phyloP scores from a whole-genome alignment of 805 yeast species.

The Jamesozyma spencerorum region DNA sequence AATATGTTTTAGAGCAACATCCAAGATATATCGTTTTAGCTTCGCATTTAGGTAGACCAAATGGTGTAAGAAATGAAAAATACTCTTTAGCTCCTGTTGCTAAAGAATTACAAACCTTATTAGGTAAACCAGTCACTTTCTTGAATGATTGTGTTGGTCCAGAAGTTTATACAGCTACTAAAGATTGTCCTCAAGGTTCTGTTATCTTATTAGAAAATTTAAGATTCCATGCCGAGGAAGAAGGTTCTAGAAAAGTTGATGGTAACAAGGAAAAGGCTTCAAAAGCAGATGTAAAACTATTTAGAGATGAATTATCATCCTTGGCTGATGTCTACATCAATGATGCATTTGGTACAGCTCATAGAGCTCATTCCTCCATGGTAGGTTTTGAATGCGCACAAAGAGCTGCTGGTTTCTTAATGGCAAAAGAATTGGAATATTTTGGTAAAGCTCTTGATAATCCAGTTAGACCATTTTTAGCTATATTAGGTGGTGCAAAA shows the following conservation, averaged over 20 bases:
- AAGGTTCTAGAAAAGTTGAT: slow-evolving; percentile 82
- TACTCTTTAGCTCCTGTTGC: slow-evolving; percentile 91
- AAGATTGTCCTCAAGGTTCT: slow-evolving; percentile 63
- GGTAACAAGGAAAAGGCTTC: slow-evolving; percentile 92
- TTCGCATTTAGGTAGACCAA: slow-evolving; percentile 97
- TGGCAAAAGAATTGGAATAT: slow-evolving; percentile 93
- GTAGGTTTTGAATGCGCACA: slow-evolving; percentile 92
- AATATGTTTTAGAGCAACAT: slow-evolving; percentile 82
- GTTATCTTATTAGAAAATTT: slow-evolving; percentile 89
- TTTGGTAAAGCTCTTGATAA: slow-evolving; percentile 96
- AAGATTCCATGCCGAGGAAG: slow-evolving; percentile 96
- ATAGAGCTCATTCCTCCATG: slow-evolving; percentile 99
- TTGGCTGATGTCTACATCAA: slow-evolving; percentile 94
- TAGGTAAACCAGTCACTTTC: slow-evolving; percentile 67
- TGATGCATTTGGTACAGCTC: slow-evolving; percentile 99
- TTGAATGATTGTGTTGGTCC: slow-evolving; percentile 84
- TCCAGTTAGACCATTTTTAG: slow-evolving; percentile 97
- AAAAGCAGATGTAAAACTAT: slow-evolving; percentile 67
- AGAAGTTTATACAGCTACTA: slow-evolving; percentile 74
- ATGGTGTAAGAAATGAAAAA: slow-evolving; percentile 78
- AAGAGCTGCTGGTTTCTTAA: slow-evolving; percentile 96
- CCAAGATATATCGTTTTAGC: slow-evolving; percentile 89
- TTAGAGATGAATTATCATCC: slow-evolving; percentile 82
- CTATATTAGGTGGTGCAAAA: slow-evolving; percentile 99
- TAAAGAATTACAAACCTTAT: slow-evolving; percentile 69